Conservation (phyloP, 768 basidiomycete species). For the Dioszegia hungarica region DNA sequence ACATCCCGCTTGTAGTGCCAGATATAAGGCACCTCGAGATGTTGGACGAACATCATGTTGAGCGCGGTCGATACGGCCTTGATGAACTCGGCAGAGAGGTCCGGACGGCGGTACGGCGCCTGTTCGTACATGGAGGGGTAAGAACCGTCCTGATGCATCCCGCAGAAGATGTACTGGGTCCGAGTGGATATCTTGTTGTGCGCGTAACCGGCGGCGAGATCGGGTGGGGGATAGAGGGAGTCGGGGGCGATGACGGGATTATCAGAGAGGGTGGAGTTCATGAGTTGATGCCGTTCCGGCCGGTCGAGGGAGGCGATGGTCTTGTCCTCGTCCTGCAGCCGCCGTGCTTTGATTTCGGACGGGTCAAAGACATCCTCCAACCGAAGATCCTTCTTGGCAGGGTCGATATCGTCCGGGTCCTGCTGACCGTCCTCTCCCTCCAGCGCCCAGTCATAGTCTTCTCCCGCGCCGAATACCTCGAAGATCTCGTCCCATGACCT, state of each 20-base stretch:
- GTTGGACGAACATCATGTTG: slow-evolving; percentile 74
- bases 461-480: slow-evolving; percentile 93
- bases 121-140: slow-evolving; percentile 19
- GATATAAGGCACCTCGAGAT: slow-evolving; percentile 91
- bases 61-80: slow-evolving; percentile 73
- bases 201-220: slow-evolving; percentile 84
- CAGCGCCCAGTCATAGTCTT: slow-evolving; percentile 93
- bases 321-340: slow-evolving; percentile 90
- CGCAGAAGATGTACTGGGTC: slow-evolving; percentile 39
- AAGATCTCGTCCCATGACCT: slow-evolving; percentile 94
- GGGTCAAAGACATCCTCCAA: slow-evolving; percentile 71
- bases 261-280: slow-evolving; percentile 71
- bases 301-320: slow-evolving; percentile 82
- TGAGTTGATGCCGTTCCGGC: slow-evolving; percentile 92
- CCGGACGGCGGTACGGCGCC: slow-evolving; percentile 50
- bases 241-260: slow-evolving; percentile 40
- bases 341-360: slow-evolving; percentile 81
- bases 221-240: slow-evolving; percentile 63
- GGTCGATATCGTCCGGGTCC: slow-evolving; percentile 55
- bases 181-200: slow-evolving; percentile 69
- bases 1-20: slow-evolving; percentile 91
- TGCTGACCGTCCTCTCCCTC: slow-evolving; percentile 65
- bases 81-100: slow-evolving; percentile 54
- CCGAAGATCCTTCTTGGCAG: slow-evolving; percentile 74
- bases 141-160: slow-evolving; percentile 24